Base-by-base conservation (phyloP, 352 stramenopile species). In the Globisporangium solare region DNA sequence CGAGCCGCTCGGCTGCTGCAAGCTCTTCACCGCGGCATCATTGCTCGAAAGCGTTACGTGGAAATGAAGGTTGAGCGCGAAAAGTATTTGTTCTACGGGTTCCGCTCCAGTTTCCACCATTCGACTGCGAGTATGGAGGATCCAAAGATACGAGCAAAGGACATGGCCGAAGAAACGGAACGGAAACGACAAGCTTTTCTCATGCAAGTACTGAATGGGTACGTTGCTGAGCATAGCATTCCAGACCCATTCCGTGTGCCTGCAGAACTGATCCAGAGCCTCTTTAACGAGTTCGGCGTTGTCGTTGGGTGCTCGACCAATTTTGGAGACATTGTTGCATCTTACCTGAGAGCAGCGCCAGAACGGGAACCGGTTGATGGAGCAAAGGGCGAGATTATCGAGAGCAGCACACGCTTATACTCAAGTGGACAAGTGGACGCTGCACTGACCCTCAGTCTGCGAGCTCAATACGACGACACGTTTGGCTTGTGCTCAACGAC, bases 201-300 rank as follows among this genome's bases (percentile, higher is more conserved):
- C 46, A 83, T 92, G 74, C 74, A 88, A 50, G 68, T 90, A 14
- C 51, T 91, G 0, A 67, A 81, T 56, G 81, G 78, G 18, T 76
- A 86, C 35, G 67, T 76, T 13, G 50, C 60, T 1, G 54, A 85
- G 35, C 70, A 85, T 21, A 71, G 64, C 20, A 15, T 74, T 14
- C 32, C 76, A 11, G 51, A 60, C 17, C 67, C 71, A 3, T 77
- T 83, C 51, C 65, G 67, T 22, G 54, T 87, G 2, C 60, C 69
- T 1, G 20, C 54, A 0, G 50, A 74, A 14, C 41, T 79, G 17
- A 58, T 86, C 7, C 55, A 68, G 64, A 60, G 53, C 17, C 53
- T 87, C 12, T 73, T 83, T 41, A 87, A 82, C 27, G 65, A 86
- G 51, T 85, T 82, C 48, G 70, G 78, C 10, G 63, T 89, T 40